These are phyloP conservation scores for Sphagnum fallax DNA, from an alignment of 228 moss, liverwort and hornwort species.

Conservation along the genomic window DNA sequence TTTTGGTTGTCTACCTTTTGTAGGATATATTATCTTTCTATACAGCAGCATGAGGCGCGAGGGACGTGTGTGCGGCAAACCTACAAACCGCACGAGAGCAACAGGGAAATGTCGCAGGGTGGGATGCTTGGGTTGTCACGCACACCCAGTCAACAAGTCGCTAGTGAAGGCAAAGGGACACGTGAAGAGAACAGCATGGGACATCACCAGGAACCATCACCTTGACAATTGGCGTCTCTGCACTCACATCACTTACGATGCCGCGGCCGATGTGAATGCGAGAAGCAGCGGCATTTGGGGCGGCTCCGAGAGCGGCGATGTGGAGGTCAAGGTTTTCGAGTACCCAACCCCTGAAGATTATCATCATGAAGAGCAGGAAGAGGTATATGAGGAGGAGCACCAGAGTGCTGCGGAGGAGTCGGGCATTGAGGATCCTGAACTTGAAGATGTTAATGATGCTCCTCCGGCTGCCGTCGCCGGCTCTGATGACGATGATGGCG, in stretches of 20 bases:
- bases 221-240: neutral
- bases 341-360: neutral
- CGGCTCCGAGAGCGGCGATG: neutral
- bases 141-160: conserved; percentile 8
- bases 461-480: too few relatives aligned
- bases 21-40: too few relatives aligned
- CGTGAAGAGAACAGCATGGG: conserved; percentile 1
- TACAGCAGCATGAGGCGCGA: conserved; percentile 7
- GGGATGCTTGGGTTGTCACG: conserved; percentile 7
- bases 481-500: too few relatives aligned
- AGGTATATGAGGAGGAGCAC: too few relatives aligned
- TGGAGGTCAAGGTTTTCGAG: neutral
- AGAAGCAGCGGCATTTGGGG: neutral
- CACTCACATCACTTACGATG: neutral
- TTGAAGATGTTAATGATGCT: neutral
- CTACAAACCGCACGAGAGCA: conserved; percentile 8
- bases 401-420: neutral
- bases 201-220: conserved; percentile 1
- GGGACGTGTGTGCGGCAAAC: conserved; percentile 7
- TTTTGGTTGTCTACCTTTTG: too few relatives aligned
- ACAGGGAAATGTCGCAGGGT: conserved; percentile 8
- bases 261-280: neutral
- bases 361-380: neutral
- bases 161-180: conserved; percentile 6
- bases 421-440: neutral